phyloP scores from a whole-genome alignment of 164 flowering plant species.

The Umbellularia californica region DNA sequence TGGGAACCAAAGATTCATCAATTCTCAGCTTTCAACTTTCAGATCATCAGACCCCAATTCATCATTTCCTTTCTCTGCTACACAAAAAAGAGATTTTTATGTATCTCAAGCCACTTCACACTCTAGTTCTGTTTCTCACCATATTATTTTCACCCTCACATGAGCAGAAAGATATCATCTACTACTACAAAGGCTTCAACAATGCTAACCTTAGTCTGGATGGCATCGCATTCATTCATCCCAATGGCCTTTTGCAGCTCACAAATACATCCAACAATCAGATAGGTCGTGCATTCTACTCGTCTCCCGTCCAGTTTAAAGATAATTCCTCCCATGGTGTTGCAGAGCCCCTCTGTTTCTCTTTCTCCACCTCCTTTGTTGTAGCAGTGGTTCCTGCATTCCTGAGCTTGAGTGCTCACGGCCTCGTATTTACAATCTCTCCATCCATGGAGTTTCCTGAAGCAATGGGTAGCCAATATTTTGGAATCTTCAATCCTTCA shows the following conservation, averaged over 20 bases:
- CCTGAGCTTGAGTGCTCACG: slow-evolving; percentile 13
- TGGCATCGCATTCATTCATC: slow-evolving; percentile 21
- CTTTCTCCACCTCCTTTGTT: slow-evolving; percentile 24
- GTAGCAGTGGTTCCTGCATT: slow-evolving; percentile 13
- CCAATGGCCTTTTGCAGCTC: slow-evolving; percentile 36
- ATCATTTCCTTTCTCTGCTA: too few relatives aligned
- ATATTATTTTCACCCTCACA: not conserved
- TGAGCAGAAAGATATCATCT: slow-evolving; percentile 12
- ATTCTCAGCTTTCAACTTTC: too few relatives aligned
- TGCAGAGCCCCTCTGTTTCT: not conserved
- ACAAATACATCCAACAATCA: slow-evolving; percentile 26
- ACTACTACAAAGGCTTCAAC: slow-evolving; percentile 29
- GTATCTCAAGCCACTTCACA: not conserved
- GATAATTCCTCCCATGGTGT: not conserved
- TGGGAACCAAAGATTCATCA: too few relatives aligned
- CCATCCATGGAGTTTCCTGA: slow-evolving; percentile 8
- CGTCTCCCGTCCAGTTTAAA: slow-evolving; percentile 13
- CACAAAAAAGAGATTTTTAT: too few relatives aligned
- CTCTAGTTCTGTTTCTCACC: not conserved
- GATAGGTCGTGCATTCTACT: slow-evolving; percentile 23
- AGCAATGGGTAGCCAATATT: slow-evolving; percentile 13
- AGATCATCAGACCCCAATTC: too few relatives aligned
- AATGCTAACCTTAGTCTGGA: slow-evolving; percentile 20
- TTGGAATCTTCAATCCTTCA: slow-evolving; percentile 20
- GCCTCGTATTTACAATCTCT: slow-evolving; percentile 22